Percentiles rank a stretch among this genome's conserved stretches.
Evolutionary conservation across 1,284 basidiomycete genomes (phyloP).

Genomic region (Moniliella sp.): DNA sequence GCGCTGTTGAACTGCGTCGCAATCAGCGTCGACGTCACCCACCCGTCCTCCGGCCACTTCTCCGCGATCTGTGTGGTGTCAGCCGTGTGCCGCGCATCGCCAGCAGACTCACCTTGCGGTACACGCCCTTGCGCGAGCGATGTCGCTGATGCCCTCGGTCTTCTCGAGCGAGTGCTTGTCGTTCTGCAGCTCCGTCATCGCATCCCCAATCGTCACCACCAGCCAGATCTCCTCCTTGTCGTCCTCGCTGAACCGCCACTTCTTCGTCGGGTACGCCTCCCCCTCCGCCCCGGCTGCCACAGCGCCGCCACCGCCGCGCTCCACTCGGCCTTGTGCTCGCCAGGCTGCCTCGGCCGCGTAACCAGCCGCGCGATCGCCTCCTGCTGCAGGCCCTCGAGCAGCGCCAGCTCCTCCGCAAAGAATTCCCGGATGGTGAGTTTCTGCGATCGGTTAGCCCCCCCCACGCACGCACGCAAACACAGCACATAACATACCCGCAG

Average conservation of each 20-base stretch:
- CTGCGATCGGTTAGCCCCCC: neutral
- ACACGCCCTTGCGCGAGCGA: constrained; percentile 23
- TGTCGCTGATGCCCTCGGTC: constrained; percentile 20
- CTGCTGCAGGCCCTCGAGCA: constrained; percentile 18
- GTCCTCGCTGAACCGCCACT: constrained; percentile 25
- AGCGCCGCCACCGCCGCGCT: neutral
- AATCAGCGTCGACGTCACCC: constrained; percentile 24
- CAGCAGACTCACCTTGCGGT: constrained; percentile 8
- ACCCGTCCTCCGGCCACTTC: constrained; percentile 20
- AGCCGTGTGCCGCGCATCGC: neutral
- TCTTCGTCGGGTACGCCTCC: constrained; percentile 10
- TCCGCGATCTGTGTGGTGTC: constrained; percentile 8
- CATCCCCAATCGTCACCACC: constrained; percentile 25
- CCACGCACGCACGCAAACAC: no score
- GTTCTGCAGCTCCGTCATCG: constrained; percentile 23
- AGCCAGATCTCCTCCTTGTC: constrained; percentile 24
- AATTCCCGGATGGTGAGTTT: constrained; percentile 30
- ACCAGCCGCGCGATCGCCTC: constrained; percentile 17
- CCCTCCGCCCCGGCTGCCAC: neutral
- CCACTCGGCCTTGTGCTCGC: constrained; percentile 14
- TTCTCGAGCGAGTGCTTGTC: constrained; percentile 27
- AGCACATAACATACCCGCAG: constrained; percentile 15
- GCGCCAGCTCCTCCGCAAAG: constrained; percentile 19
- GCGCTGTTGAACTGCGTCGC: constrained; percentile 7
- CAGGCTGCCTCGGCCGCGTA: constrained; percentile 11